Percentiles rank a stretch among this genome's conserved stretches.
Conservation (phyloP, 1,284 basidiomycete species). For the Fomitopsis palustris region DNA sequence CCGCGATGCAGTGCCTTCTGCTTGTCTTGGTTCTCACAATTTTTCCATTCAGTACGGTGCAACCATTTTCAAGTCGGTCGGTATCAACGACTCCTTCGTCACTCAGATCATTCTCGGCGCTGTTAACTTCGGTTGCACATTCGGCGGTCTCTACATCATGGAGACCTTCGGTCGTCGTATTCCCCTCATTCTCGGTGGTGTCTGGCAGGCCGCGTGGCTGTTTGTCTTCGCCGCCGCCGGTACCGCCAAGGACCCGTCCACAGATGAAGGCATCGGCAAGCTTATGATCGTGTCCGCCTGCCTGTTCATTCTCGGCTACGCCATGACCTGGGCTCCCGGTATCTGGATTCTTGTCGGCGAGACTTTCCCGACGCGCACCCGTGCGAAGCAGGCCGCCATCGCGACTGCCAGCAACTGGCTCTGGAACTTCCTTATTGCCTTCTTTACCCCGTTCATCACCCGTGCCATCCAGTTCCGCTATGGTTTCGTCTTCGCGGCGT, state of each 20-base stretch:
- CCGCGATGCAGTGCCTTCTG: background rate
- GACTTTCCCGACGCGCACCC: conserved; percentile 72
- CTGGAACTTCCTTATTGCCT: conserved; percentile 75
- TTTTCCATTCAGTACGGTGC: conserved; percentile 48
- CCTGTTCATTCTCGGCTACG: conserved; percentile 77
- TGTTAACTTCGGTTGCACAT: conserved; percentile 70
- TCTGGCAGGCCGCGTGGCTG: conserved; percentile 76
- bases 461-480: conserved; percentile 58
- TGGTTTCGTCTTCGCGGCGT: conserved; percentile 70
- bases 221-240: conserved; percentile 78
- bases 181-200: conserved; percentile 64
- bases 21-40: background rate
- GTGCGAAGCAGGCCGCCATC: conserved; percentile 74
- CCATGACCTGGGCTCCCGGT: conserved; percentile 73
- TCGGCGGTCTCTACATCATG: conserved; percentile 68
- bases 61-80: conserved; percentile 66
- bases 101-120: conserved; percentile 72
- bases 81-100: conserved; percentile 64
- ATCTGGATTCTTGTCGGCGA: conserved; percentile 78
- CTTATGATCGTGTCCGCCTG: conserved; percentile 79
- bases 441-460: conserved; percentile 72
- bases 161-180: conserved; percentile 61
- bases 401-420: conserved; percentile 69
- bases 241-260: conserved; percentile 55
- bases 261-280: conserved; percentile 48